Conservation (phyloP, 129 eudicot genomes). For the Flaveria sonorensis region DNA sequence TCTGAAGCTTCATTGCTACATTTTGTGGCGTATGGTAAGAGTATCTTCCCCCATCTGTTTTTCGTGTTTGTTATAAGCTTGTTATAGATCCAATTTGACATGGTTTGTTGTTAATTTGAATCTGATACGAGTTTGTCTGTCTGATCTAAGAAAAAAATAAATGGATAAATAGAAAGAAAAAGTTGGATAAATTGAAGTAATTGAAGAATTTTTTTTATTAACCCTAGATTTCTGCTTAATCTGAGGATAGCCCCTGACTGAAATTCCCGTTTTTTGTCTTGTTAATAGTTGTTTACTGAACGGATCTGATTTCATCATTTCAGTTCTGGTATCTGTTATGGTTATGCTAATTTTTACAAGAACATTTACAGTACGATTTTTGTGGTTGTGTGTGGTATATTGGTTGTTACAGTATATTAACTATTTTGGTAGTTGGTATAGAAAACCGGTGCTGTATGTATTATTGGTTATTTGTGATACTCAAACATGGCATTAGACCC, state of each 20-base stretch:
- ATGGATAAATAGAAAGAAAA: neutral
- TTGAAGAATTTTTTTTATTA: slow-evolving; percentile 16
- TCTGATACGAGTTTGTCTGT: slow-evolving; percentile 11
- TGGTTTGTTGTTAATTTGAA: slow-evolving; percentile 8
- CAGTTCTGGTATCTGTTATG: neutral
- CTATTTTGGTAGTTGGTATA: neutral
- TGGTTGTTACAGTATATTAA: neutral
- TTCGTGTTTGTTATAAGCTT: neutral
- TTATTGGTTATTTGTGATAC: neutral
- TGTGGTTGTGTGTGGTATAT: neutral
- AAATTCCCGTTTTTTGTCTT: neutral
- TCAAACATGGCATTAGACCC: neutral
- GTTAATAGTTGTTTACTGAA: neutral
- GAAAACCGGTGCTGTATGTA: neutral
- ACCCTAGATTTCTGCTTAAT: slow-evolving; percentile 21
- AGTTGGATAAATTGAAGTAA: neutral
- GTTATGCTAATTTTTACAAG: neutral
- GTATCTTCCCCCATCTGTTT: neutral
- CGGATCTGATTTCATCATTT: neutral
- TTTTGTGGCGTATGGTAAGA: slow-evolving; percentile 26
- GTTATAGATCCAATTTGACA: slow-evolving; percentile 22
- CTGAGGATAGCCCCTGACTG: neutral
- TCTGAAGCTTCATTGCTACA: slow-evolving; percentile 21
- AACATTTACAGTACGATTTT: neutral
- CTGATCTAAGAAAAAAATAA: slow-evolving; percentile 16